Percentiles rank a stretch among this genome's conserved stretches.
Conservation (phyloP, 2,329 filamentous ascomycete species). For the Clathrospora elynae region DNA sequence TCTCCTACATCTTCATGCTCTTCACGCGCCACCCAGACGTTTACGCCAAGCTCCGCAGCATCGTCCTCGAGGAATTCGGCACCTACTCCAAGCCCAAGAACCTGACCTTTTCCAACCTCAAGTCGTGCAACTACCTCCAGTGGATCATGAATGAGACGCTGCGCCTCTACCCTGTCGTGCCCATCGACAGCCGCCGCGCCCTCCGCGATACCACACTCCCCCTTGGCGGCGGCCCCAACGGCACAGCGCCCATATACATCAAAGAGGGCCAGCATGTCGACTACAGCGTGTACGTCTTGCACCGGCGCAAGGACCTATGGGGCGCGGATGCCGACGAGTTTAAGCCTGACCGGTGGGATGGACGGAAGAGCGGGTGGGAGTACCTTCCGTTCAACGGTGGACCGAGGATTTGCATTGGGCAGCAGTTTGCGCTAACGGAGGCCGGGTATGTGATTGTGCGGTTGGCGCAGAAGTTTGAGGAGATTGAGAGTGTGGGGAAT, state of each 20-base stretch:
- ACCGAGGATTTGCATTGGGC: constrained; percentile 40
- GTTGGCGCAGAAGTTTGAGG: constrained; percentile 37
- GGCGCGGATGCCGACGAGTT: constrained; percentile 46
- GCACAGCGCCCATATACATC: constrained; percentile 41
- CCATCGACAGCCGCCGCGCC: constrained; percentile 38
- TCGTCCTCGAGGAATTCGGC: constrained; percentile 50
- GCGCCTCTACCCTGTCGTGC: constrained; percentile 44
- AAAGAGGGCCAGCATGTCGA: constrained; percentile 35
- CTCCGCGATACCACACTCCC: constrained; percentile 44
- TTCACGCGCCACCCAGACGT: constrained; percentile 47
- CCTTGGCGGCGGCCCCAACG: constrained; percentile 43
- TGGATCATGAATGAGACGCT: constrained; percentile 43
- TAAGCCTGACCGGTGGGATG: constrained; percentile 44
- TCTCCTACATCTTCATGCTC: constrained; percentile 70
- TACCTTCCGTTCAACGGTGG: constrained; percentile 45
- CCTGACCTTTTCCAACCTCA: constrained; percentile 50
- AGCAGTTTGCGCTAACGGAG: constrained; percentile 43
- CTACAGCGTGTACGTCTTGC: constrained; percentile 42
- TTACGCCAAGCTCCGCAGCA: constrained; percentile 43
- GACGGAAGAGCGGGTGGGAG: constrained; percentile 40
- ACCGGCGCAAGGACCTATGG: constrained; percentile 46
- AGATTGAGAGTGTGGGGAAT: constrained; percentile 32
- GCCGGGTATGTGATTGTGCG: constrained; percentile 37
- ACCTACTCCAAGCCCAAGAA: constrained; percentile 45
- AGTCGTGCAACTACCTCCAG: constrained; percentile 41